Conservation (phyloP, 192 early-diverging fungal genomes). For the Coemansia sp. region DNA sequence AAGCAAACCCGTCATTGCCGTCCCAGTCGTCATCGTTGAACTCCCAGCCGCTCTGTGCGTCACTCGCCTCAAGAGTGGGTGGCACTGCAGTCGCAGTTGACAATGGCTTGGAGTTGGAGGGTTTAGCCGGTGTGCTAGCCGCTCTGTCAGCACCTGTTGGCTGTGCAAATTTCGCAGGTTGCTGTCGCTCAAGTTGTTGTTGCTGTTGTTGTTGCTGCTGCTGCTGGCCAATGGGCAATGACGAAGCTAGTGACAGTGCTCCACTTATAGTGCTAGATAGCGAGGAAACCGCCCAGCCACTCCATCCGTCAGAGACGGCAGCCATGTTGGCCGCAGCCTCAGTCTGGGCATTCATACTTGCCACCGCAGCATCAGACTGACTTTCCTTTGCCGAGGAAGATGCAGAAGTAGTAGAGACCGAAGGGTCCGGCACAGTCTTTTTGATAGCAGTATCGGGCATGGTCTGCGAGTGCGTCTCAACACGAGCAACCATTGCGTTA, state of each 20-base stretch:
- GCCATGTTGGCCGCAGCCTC: slow-evolving; percentile 48
- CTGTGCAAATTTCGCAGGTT: not conserved
- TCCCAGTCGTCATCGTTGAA: slow-evolving; percentile 42
- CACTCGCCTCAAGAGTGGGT: not conserved
- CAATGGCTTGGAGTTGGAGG: not conserved
- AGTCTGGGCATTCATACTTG: slow-evolving; percentile 18
- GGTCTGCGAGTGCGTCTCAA: slow-evolving; percentile 65
- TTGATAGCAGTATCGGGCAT: slow-evolving; percentile 69
- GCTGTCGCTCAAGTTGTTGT: not conserved
- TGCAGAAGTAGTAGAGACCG: slow-evolving; percentile 4
- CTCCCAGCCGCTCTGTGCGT: slow-evolving; percentile 27
- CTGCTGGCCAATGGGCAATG: slow-evolving; percentile 22
- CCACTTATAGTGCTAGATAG: slow-evolving; percentile 58
- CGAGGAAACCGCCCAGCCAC: slow-evolving; percentile 87
- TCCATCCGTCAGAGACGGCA: slow-evolving; percentile 65
- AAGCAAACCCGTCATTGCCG: slow-evolving; percentile 11
- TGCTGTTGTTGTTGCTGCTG: slow-evolving; percentile 7
- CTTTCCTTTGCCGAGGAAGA: slow-evolving; percentile 32
- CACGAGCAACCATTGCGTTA: slow-evolving; percentile 63
- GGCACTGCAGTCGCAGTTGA: not conserved
- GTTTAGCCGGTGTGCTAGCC: not conserved
- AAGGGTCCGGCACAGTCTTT: slow-evolving; percentile 10
- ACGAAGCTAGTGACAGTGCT: slow-evolving; percentile 41
- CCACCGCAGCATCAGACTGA: slow-evolving; percentile 11
- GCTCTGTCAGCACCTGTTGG: not conserved